Conservation (phyloP, 345 rosid species). For the Balakata baccata region DNA sequence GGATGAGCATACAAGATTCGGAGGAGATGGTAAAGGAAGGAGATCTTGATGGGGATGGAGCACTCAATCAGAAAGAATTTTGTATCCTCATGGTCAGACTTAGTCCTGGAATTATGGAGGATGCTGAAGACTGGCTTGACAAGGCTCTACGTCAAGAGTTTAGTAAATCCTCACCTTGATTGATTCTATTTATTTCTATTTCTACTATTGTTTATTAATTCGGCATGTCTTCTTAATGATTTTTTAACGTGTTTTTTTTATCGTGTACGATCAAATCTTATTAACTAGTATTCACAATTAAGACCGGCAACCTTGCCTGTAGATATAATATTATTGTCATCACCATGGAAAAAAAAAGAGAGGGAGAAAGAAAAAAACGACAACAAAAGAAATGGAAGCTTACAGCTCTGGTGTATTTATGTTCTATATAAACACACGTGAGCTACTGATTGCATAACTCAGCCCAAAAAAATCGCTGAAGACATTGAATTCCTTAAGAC, state of each 20-base stretch:
- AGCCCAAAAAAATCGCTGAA: too few relatives aligned
- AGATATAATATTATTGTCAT: too few relatives aligned
- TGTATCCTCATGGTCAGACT: conserved; percentile 89
- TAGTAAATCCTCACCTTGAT: conserved; percentile 22
- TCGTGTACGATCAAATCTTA: neutral
- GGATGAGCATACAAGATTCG: conserved; percentile 69
- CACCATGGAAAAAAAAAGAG: too few relatives aligned
- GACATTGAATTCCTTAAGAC: too few relatives aligned
- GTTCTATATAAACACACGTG: too few relatives aligned
- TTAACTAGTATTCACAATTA: neutral
- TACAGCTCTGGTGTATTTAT: too few relatives aligned
- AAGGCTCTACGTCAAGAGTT: conserved; percentile 65
- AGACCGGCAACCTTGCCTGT: neutral
- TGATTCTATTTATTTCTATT: neutral
- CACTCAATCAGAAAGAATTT: conserved; percentile 69
- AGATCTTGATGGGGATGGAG: conserved; percentile 78
- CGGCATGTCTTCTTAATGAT: too few relatives aligned
- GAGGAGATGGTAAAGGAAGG: conserved; percentile 81
- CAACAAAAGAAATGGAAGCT: too few relatives aligned
- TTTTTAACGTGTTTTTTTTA: neutral
- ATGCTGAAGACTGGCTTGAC: conserved; percentile 71
- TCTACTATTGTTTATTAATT: too few relatives aligned
- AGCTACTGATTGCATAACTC: too few relatives aligned
- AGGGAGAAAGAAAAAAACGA: too few relatives aligned
- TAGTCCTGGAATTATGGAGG: conserved; percentile 82